Percentiles rank a stretch among this genome's conserved stretches.
phyloP scores from a whole-genome alignment of 805 yeast species.

The Zygoascus ofunaensis region DNA sequence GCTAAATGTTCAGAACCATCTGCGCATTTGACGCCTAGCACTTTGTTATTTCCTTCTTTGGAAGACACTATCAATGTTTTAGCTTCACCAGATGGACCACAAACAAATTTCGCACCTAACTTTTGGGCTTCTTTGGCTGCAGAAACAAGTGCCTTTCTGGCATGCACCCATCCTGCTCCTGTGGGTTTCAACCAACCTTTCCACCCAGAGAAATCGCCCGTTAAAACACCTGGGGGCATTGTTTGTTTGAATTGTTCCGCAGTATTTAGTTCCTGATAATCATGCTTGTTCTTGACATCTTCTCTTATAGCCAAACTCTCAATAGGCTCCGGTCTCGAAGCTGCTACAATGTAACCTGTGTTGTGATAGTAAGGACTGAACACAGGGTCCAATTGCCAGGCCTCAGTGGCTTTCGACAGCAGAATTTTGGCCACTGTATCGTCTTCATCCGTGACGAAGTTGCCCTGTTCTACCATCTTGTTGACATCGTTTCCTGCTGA shows the following conservation, averaged over 20 bases:
- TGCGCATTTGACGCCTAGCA: constrained; percentile 20
- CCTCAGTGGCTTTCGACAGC: constrained; percentile 35
- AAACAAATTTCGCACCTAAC: constrained; percentile 30
- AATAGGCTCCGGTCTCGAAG: not conserved
- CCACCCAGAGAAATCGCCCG: constrained; percentile 2
- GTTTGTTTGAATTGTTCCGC: constrained; percentile 23
- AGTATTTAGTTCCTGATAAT: constrained; percentile 8
- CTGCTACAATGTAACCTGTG: constrained; percentile 3
- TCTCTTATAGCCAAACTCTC: constrained; percentile 1
- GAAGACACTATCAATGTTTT: too few species aligned
- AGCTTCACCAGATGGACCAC: constrained; percentile 10
- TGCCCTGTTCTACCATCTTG: constrained; percentile 33
- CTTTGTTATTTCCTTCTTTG: constrained; percentile 16
- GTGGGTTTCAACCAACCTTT: constrained; percentile 5
- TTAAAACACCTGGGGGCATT: constrained; percentile 6
- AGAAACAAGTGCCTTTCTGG: constrained; percentile 27
- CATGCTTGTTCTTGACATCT: too few species aligned
- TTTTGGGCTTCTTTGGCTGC: constrained; percentile 24
- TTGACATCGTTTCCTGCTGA: constrained; percentile 40
- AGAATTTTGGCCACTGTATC: constrained; percentile 33
- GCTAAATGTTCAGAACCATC: constrained; percentile 10
- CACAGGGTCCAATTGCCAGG: constrained; percentile 28
- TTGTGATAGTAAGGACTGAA: constrained; percentile 6
- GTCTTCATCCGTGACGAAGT: constrained; percentile 30
- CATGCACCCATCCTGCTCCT: constrained; percentile 34